Evolutionary conservation across 2,329 filamentous ascomycete species (phyloP), one percentile per base, ranked within the genome.

Genomic region (Grosmannia penicillata): DNA sequence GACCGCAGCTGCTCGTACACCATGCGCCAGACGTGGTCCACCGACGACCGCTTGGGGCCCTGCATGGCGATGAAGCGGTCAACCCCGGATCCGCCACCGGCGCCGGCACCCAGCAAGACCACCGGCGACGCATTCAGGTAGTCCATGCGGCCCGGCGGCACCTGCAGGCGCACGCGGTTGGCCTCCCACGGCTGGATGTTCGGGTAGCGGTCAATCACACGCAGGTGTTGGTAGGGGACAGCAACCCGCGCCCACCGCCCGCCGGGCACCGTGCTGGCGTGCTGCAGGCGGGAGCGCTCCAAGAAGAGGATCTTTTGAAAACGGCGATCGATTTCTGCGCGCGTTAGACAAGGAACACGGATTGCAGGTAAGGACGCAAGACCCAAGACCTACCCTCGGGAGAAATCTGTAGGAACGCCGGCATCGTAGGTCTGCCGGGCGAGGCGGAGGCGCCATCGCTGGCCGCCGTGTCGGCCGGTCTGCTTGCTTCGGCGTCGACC

Each of bases 21-120:
- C 91, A 98, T 98, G 53, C 91, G 83, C 83, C 89, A 98, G 47
- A 93, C 82, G 53, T 93, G 85, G 47, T 78, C 74, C 39, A 80
- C 68, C 14, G 82, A 83, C 21, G 74, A 72, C 43, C 68, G 58
- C 51, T 87, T 94, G 6, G 91, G 91, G 1, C 91, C 91, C 60
- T 93, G 85, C 56, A 93, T 95, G 37, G 87, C 91, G 49, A 98
- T 94, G 57, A 93, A 96, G 39, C 70, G 61, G 34, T 70, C 59
- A 3, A 63, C 56, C 1, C 35, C 11, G 33, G 36, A 15, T 43
- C 52, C 10, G 47, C 41, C 3, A 48, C 45, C 0, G 55, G 53
- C 10, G 48, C 41, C 4, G 49, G 45, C 0, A 55, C 53, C 38
- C 36, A 62, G 47, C 11, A 85, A 60, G 18, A 61, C 54, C 41